Conservation (phyloP, 768 basidiomycete genomes). For the Grammothele lineata region DNA sequence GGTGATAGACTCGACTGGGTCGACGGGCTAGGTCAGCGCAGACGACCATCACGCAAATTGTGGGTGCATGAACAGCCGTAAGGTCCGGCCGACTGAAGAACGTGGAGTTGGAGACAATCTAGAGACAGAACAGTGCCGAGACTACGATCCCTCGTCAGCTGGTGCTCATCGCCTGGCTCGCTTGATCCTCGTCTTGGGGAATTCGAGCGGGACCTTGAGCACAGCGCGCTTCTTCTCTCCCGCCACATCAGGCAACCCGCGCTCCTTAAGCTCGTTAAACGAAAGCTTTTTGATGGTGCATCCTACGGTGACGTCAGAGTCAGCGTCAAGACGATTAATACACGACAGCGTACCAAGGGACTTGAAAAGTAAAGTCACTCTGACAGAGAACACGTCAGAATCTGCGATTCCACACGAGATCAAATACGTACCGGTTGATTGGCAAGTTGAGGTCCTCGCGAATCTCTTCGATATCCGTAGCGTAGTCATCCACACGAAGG, state of each 20-base stretch:
- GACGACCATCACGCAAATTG: no score
- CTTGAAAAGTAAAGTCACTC: conserved; percentile 69
- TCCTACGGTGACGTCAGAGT: conserved; percentile 36
- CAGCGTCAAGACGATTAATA: not conserved
- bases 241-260: conserved; percentile 62
- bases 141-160: no score
- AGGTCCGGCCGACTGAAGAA: no score
- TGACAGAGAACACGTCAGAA: conserved; percentile 22
- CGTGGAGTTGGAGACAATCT: no score
- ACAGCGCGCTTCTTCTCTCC: conserved; percentile 68
- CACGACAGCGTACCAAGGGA: conserved; percentile 54
- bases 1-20: no score
- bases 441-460: conserved; percentile 73
- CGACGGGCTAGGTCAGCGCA: no score
- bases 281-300: conserved; percentile 63
- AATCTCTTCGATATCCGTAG: conserved; percentile 60
- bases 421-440: conserved; percentile 51
- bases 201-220: conserved; percentile 71
- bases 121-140: no score
- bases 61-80: no score
- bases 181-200: conserved; percentile 59
- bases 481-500: conserved; percentile 74
- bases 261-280: conserved; percentile 58
- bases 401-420: not conserved
- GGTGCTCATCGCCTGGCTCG: conserved; percentile 27